Evolutionary conservation across 2,329 filamentous ascomycete genomes (phyloP), one percentile per base, ranked within the genome.

Genomic region (Aspergillus puulaauensis): DNA sequence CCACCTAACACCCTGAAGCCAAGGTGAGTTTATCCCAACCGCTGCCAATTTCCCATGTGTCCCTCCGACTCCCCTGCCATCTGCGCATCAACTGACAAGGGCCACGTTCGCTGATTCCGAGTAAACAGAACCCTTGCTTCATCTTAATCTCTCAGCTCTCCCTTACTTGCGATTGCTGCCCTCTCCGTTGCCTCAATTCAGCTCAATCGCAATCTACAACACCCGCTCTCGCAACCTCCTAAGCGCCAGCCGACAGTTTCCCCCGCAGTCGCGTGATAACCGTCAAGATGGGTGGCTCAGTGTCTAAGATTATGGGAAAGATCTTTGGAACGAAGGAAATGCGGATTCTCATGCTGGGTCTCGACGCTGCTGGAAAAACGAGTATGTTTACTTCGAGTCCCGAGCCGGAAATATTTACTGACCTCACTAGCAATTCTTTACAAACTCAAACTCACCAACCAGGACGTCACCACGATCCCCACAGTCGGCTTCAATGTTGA

Each of bases 401-500:
- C 33, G 27, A n/a, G 23, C 14, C 6, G 37, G 2, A 33, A 49
- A n/a, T 24, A 41, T 35, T 40, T 63, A 49, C 58, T 58, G 33
- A 61, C 50, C 24, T 19, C 14, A 2, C 2, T 37, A 82, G 80
- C 95, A 56, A 98, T 98, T 72, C 88, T 99, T 62, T 99, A 98
- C 86, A 98, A 97, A 84, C 85, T 99, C 73, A 98, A 98, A 86
- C 87, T 98, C 60, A 73, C 70, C 59, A 93, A 93, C 78, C 92
- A 98, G 83, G 93, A 96, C 74, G 93, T 98, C 70, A 98, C 95
- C 61, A 98, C 95, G 52, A 98, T 98, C 73, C 95, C 95, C 47
- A 99, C 95, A 35, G 95, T 99, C 69, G 95, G 93, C 68, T 98
- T 98, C 85, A 98, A 98, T 84, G 95, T 98, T 77, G 93, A 98